Base-by-base conservation (phyloP, 257 asterid species). In the Scutellaria minor region DNA sequence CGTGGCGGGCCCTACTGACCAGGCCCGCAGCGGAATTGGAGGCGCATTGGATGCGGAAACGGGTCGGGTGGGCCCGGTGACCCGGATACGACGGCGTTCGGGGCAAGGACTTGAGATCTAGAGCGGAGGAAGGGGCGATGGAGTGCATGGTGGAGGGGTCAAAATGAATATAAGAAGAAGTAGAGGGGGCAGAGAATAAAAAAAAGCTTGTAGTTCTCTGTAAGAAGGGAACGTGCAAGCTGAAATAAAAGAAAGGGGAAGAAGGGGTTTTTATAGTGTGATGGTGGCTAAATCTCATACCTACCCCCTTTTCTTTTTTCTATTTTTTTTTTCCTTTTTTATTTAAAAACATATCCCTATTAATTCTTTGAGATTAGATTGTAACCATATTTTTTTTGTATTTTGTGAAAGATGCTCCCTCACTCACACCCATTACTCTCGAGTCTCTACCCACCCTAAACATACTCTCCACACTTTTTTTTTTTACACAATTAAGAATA, bases 1-100 rank as follows among this genome's bases (percentile, higher is more conserved):
- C 96, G 27, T 87, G 77, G 65, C 96, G 82, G 75, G 69, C 70
- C 3, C 77, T 20, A 24, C 85, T 83, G 7, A 68, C 74, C 5
- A 78, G 75, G 13, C 80, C 84, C 46, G 76, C 13, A 64, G 5
- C 65, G n/a, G 72, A 1, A 41, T 9, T 60, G 59, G 64, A n/a
- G 5, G 52, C 75, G 76, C 57, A 12, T 48, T 74, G n/a, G 73
- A 83, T 37, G 24, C 20, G 7, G 24, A 66, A 41, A 0, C 82
- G 85, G 69, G 71, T 12, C 50, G 79, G 66, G 0, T 7, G 9
- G 37, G 53, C n/a, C 4, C 82, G 80, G 71, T 20, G 60, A 15
- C 48, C 58, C 48, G 79, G 76, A 7, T 70, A 15, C 9, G 55
- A 46, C 46, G 59, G 20, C 20, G 80, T 7, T 18, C 72, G 76